Evolutionary conservation across 2,329 filamentous ascomycete genomes (phyloP).

Genomic region (Penicillium frequentans): DNA sequence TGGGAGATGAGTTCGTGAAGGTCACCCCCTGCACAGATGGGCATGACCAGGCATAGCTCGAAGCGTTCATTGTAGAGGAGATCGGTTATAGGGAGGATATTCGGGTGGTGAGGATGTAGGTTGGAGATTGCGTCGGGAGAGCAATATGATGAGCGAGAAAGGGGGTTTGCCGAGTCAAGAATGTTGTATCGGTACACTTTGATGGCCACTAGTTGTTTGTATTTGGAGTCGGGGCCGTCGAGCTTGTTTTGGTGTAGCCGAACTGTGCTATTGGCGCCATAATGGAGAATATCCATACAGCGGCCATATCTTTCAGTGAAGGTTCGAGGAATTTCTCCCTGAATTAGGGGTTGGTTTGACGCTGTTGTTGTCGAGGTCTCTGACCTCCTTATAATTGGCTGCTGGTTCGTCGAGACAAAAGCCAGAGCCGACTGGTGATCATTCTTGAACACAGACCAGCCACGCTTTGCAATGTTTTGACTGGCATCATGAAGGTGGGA

Average conservation of each 20-base stretch:
- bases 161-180: neutral
- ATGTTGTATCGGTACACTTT: constrained; percentile 29
- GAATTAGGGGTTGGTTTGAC: neutral
- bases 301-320: constrained; percentile 26
- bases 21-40: constrained; percentile 73
- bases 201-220: constrained; percentile 22
- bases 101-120: constrained; percentile 27
- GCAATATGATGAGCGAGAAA: neutral
- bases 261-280: constrained; percentile 27
- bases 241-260: constrained; percentile 21
- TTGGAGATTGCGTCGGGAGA: constrained; percentile 7
- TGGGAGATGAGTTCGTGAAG: constrained; percentile 77
- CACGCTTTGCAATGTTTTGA: constrained; percentile 4
- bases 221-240: neutral
- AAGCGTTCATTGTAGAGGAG: constrained; percentile 26
- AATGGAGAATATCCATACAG: constrained; percentile 29
- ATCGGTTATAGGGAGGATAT: constrained; percentile 29
- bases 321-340: neutral
- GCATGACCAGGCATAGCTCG: constrained; percentile 31
- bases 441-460: constrained; percentile 5
- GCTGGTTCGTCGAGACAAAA: constrained; percentile 16
- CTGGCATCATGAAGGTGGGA: neutral
- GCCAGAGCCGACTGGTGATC: constrained; percentile 5
- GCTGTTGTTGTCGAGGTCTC: constrained; percentile 4
- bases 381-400: constrained; percentile 13